These are phyloP conservation scores for Chenopodium quinoa DNA, from an alignment of 148 eudicot species.

Conservation along the genomic window DNA sequence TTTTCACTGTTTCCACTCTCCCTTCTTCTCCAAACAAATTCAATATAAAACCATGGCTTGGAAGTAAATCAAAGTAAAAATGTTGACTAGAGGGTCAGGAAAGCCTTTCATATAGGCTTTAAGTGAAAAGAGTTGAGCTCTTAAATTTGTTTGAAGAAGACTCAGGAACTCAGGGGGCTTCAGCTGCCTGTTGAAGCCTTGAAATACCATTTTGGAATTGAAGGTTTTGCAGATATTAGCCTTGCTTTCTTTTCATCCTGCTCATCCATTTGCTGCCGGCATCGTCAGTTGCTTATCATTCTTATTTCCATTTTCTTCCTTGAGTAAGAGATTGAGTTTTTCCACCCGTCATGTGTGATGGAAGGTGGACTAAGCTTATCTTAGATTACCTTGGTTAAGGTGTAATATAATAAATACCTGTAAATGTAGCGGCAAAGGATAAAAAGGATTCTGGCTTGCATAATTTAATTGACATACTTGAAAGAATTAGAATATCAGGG, in stretches of 20 bases:
- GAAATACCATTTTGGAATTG: too few species aligned
- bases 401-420: too few species aligned
- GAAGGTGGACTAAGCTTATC: too few species aligned
- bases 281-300: neutral
- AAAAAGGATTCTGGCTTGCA: neutral
- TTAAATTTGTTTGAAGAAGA: neutral
- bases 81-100: neutral
- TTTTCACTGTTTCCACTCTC: neutral
- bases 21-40: neutral
- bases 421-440: neutral
- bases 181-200: neutral
- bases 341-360: neutral
- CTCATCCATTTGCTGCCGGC: neutral
- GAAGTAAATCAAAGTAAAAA: neutral
- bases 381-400: too few species aligned
- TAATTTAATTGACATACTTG: too few species aligned
- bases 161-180: neutral
- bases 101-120: neutral
- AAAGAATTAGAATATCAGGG: neutral
- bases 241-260: neutral
- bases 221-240: too few species aligned
- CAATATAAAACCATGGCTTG: neutral
- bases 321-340: too few species aligned
- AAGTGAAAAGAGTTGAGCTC: neutral
- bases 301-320: neutral